phyloP scores from a whole-genome alignment of 1,284 basidiomycete genomes.

The Ganoderma boninense region DNA sequence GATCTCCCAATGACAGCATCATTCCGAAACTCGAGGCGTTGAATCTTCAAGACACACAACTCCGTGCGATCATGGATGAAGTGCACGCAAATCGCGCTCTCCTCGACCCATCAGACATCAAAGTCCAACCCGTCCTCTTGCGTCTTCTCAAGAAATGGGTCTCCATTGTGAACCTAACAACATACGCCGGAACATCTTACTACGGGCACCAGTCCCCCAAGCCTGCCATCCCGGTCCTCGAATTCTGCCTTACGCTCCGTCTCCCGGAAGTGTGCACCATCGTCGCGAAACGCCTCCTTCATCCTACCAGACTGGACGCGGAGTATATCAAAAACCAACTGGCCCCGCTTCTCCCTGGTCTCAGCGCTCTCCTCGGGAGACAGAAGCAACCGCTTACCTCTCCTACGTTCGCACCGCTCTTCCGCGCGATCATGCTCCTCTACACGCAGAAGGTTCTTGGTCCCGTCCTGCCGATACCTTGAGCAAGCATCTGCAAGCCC shows the following conservation, averaged over 20 bases:
- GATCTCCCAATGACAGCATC: not conserved
- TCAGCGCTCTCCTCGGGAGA: conserved; percentile 12
- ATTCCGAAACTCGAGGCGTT: not conserved
- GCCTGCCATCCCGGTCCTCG: conserved; percentile 7
- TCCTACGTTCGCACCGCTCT: not conserved
- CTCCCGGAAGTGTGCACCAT: conserved; percentile 10
- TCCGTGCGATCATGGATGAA: not conserved
- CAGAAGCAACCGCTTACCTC: not conserved
- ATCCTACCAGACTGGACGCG: conserved; percentile 4
- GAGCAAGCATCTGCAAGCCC: not conserved
- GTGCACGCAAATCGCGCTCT: not conserved
- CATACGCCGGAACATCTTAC: not conserved
- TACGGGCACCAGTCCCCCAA: not conserved
- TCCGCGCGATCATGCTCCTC: not conserved
- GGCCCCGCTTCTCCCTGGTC: conserved; percentile 16
- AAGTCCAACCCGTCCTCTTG: not conserved
- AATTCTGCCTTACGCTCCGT: conserved; percentile 12
- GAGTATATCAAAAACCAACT: conserved; percentile 10
- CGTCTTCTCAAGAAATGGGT: not conserved
- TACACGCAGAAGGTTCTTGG: not conserved
- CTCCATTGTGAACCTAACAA: not conserved
- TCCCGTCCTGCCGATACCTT: not conserved
- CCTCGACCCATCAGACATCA: not conserved
- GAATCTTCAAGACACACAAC: not conserved
- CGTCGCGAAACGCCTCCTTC: conserved; percentile 1